Evolutionary conservation across 495 filamentous ascomycete genomes (phyloP).

Genomic region (Sabuloglossum arenarium): DNA sequence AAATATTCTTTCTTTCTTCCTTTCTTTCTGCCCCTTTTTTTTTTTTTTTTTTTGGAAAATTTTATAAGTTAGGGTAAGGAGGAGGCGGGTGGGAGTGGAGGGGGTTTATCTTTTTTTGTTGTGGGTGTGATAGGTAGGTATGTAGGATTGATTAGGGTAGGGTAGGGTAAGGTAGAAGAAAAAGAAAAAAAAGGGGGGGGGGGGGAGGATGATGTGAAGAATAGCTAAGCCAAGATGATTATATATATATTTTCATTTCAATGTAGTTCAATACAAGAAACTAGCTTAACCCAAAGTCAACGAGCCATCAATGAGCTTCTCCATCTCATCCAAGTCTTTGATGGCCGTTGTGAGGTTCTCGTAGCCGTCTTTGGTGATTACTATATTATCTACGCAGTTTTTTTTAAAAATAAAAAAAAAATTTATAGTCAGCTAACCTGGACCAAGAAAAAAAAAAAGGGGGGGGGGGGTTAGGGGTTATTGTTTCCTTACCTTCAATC

Average conservation of each 20-base stretch:
- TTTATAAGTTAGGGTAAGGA: no score
- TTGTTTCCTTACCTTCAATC: constrained; percentile 32
- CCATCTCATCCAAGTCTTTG: constrained; percentile 54
- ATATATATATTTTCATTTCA: neutral
- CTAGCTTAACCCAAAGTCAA: neutral
- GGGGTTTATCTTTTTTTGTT: no score
- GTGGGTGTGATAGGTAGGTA: no score
- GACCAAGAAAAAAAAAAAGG: constrained; percentile 13
- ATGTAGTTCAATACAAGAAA: neutral
- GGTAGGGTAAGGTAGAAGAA: no score
- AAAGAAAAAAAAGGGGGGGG: no score
- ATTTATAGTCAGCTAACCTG: neutral
- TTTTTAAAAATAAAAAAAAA: constrained; percentile 1
- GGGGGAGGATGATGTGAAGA: no score
- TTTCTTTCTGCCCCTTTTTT: no score
- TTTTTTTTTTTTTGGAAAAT: no score
- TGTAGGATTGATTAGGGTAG: no score
- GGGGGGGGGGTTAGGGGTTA: neutral
- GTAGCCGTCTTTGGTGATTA: constrained; percentile 54
- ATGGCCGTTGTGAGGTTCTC: constrained; percentile 62
- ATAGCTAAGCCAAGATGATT: no score
- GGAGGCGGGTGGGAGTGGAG: no score
- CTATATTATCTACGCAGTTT: constrained; percentile 39
- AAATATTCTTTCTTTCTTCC: no score
- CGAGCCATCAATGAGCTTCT: constrained; percentile 19